Conservation (phyloP, 108 stramenopile genomes). For the Conticribra guillardii region DNA sequence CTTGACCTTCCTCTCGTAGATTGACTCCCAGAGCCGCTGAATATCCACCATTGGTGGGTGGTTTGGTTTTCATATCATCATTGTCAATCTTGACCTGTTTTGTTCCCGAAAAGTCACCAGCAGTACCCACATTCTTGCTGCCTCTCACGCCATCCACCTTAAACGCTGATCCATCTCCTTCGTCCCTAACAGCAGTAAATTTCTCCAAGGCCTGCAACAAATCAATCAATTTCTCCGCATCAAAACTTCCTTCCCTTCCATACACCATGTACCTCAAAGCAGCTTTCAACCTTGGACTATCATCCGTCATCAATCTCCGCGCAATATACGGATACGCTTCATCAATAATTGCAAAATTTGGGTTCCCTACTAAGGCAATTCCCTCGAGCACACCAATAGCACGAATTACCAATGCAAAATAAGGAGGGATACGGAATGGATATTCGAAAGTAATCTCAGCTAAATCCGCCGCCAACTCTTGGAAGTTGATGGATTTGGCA, state of each 20-base stretch:
- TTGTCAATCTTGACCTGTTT: constrained; percentile 62
- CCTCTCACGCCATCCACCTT: constrained; percentile 87
- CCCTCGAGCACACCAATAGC: constrained; percentile 94
- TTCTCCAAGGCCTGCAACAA: constrained; percentile 89
- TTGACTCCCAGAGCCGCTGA: constrained; percentile 29
- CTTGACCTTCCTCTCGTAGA: constrained; percentile 27
- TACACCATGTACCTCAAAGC: constrained; percentile 95
- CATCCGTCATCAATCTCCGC: constrained; percentile 88
- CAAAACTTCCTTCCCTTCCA: constrained; percentile 86
- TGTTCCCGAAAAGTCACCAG: constrained; percentile 76
- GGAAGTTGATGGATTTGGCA: constrained; percentile 95
- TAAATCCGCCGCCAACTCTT: constrained; percentile 91
- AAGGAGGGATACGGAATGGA: constrained; percentile 79
- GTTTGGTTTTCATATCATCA: not conserved
- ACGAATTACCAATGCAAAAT: constrained; percentile 94
- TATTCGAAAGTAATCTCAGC: constrained; percentile 94
- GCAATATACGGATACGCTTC: constrained; percentile 97
- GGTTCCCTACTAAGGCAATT: constrained; percentile 94
- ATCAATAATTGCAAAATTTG: constrained; percentile 93
- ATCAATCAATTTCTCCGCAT: constrained; percentile 94
- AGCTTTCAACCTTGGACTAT: constrained; percentile 81
- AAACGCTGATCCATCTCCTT: constrained; percentile 85
- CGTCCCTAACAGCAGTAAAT: constrained; percentile 80
- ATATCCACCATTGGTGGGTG: constrained; percentile 21
- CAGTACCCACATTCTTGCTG: constrained; percentile 64